phyloP scores from a whole-genome alignment of 73 alveolate genomes.

The Paramecium bursaria region DNA sequence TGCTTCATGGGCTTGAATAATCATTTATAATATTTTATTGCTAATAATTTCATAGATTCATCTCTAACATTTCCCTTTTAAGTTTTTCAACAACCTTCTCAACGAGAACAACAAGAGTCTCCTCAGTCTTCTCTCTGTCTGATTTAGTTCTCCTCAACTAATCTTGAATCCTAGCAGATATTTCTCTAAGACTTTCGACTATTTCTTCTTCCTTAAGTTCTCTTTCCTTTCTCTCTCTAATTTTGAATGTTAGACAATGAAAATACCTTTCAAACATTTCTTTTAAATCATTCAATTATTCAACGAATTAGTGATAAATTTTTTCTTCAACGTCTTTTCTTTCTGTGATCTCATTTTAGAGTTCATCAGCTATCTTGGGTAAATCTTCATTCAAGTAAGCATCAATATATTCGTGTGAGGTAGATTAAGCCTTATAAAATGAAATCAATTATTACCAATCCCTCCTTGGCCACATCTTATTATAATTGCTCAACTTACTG shows the following conservation, averaged over 20 bases:
- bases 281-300: slow-evolving; percentile 56
- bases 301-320: slow-evolving; percentile 46
- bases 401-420: slow-evolving; percentile 62
- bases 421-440: slow-evolving; percentile 54
- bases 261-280: slow-evolving; percentile 61
- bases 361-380: slow-evolving; percentile 62
- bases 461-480: slow-evolving; percentile 46
- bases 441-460: slow-evolving; percentile 8
- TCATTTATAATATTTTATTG: not conserved
- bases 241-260: not conserved
- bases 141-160: slow-evolving; percentile 47
- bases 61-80: slow-evolving; percentile 68
- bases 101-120: slow-evolving; percentile 56
- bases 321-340: slow-evolving; percentile 69
- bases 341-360: slow-evolving; percentile 60
- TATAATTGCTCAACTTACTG: slow-evolving; percentile 49
- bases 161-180: slow-evolving; percentile 61
- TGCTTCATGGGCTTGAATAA: too few species aligned
- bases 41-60: slow-evolving; percentile 60
- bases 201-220: slow-evolving; percentile 68
- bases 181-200: slow-evolving; percentile 65
- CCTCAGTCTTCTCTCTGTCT: slow-evolving; percentile 71
- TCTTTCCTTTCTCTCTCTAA: slow-evolving; percentile 68
- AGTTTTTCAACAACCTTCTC: slow-evolving; percentile 69
- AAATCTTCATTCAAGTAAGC: slow-evolving; percentile 70